A percentile compares a stretch with the other conserved stretches of the same genome.
Conservation (phyloP, 306 rosid species). For the Senna tora region DNA sequence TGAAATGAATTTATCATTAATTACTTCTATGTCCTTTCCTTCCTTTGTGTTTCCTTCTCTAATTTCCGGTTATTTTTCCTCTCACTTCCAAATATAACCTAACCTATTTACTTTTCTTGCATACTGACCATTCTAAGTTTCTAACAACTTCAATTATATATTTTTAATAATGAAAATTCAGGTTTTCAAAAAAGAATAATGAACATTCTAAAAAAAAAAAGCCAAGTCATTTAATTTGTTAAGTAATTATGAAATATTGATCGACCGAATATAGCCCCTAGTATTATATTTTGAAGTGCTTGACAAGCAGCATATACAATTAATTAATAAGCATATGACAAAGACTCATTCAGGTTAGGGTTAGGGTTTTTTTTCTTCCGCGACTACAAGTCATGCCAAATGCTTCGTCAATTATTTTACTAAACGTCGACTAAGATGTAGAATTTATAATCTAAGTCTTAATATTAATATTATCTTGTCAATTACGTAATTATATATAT, state of each 20-base stretch:
- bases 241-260: not conserved
- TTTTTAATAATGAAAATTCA: not conserved
- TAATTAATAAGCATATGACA: constrained; percentile 15
- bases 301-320: constrained; percentile 48
- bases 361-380: constrained; percentile 33
- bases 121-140: not conserved
- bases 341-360: constrained; percentile 21
- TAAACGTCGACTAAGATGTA: constrained; percentile 37
- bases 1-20: too few species aligned
- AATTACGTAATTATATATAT: constrained; percentile 12
- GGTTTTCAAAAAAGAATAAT: too few species aligned
- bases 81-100: not conserved
- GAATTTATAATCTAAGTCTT: not conserved
- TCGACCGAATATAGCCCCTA: constrained; percentile 2
- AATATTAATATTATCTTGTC: constrained; percentile 24
- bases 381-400: constrained; percentile 28
- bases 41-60: not conserved
- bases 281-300: constrained; percentile 47
- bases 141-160: constrained; percentile 32
- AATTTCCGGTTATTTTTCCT: not conserved
- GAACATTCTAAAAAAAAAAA: not conserved
- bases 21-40: too few species aligned
- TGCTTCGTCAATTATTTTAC: constrained; percentile 34
- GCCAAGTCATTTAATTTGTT: constrained; percentile 12
- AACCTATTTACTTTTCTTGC: constrained; percentile 31